Conservation (phyloP, 176 grass and related monocot species). For the Oryza rufipogon region DNA sequence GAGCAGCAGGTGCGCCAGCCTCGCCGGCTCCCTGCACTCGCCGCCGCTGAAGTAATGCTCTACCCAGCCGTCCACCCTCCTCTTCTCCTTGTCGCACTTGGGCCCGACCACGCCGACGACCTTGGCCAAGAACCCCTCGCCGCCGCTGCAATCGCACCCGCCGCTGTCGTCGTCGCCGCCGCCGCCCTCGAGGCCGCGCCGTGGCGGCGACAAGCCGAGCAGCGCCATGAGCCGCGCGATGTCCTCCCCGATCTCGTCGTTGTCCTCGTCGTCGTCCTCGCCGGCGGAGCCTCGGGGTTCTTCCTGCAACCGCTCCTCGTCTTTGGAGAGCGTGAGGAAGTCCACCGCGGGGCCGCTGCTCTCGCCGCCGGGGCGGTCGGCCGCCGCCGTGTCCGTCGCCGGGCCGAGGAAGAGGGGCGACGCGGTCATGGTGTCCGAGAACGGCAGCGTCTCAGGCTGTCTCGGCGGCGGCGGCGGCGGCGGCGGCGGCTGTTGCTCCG, state of each 20-base stretch:
- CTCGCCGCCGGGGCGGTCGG: constrained; percentile 11
- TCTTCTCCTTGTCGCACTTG: constrained; percentile 63
- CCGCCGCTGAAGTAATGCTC: constrained; percentile 37
- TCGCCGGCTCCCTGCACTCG: constrained; percentile 61
- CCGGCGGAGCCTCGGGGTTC: neutral
- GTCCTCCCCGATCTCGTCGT: constrained; percentile 29
- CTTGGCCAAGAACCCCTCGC: constrained; percentile 57
- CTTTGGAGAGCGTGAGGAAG: constrained; percentile 53
- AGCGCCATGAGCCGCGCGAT: constrained; percentile 59
- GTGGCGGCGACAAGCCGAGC: constrained; percentile 41
- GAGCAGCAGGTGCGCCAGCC: constrained; percentile 63
- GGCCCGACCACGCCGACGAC: constrained; percentile 53
- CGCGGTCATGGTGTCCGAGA: constrained; percentile 31
- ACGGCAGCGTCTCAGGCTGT: neutral
- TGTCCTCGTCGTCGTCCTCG: neutral
- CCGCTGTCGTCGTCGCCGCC: neutral
- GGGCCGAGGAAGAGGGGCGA: constrained; percentile 60
- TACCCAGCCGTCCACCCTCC: constrained; percentile 61
- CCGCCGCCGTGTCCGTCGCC: neutral
- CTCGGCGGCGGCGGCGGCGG: neutral
- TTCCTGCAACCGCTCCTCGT: neutral
- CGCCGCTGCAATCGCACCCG: constrained; percentile 65
- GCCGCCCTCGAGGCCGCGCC: neutral
- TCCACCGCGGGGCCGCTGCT: constrained; percentile 58
- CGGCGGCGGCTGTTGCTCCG: constrained; percentile 24